These are phyloP conservation scores for Tolypocladium inflatum DNA, from an alignment of 2,329 filamentous ascomycete genomes.

Conservation along the genomic window DNA sequence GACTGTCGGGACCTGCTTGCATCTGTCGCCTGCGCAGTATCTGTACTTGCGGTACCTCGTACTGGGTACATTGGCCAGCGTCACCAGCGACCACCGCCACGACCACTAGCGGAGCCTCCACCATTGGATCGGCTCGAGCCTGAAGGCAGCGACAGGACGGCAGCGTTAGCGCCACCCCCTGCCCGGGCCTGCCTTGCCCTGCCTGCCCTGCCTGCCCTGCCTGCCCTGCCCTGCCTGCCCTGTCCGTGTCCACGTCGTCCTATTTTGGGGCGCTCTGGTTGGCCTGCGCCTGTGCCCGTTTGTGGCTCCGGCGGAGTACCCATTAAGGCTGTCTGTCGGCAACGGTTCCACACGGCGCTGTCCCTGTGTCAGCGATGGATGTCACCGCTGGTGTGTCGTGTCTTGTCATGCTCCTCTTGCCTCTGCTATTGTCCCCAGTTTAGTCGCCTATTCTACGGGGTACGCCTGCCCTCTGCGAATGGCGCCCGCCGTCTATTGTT, in stretches of 20 bases:
- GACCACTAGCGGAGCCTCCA: background rate
- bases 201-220: background rate
- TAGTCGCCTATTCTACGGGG: background rate
- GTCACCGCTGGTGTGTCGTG: background rate
- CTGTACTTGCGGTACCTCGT: background rate
- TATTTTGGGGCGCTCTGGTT: background rate
- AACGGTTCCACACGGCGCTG: too few relatives aligned
- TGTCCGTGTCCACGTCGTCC: background rate
- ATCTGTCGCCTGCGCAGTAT: slow-evolving; percentile 6
- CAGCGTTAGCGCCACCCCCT: background rate
- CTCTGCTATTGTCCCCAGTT: background rate
- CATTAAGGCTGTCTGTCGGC: too few relatives aligned
- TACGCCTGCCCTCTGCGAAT: background rate
- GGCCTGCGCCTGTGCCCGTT: background rate
- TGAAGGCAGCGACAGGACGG: background rate
- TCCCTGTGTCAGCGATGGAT: too few relatives aligned
- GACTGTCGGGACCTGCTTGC: slow-evolving; percentile 21
- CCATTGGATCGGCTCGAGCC: background rate
- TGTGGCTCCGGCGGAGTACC: too few relatives aligned
- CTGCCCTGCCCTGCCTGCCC: background rate
- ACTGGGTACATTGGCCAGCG: background rate
- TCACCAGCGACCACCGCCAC: background rate
- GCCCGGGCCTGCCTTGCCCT: background rate
- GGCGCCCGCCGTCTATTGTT: background rate
- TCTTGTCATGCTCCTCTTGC: background rate